phyloP scores from a whole-genome alignment of 2,329 filamentous ascomycete genomes.

The Colletotrichum tropicicola region DNA sequence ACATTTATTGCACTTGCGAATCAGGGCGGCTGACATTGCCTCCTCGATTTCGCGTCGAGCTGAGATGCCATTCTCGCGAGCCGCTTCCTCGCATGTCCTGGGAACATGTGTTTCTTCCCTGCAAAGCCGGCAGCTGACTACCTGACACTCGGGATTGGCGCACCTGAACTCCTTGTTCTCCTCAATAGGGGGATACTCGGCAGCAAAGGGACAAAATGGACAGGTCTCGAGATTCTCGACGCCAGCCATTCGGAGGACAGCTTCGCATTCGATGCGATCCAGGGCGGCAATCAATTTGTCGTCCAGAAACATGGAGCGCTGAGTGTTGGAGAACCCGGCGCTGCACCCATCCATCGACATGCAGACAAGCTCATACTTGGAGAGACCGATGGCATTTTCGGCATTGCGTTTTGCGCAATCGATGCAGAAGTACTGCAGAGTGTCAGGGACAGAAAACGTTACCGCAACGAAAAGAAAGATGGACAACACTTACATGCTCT shows the following conservation, averaged over 20 bases:
- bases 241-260: constrained; percentile 72
- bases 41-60: constrained; percentile 79
- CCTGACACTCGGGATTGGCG: constrained; percentile 69
- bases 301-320: constrained; percentile 67
- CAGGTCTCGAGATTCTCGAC: constrained; percentile 79
- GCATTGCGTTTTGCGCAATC: constrained; percentile 72
- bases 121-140: constrained; percentile 75
- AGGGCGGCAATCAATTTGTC: constrained; percentile 68
- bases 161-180: constrained; percentile 80
- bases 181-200: constrained; percentile 74
- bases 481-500: constrained; percentile 54
- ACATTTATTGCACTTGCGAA: constrained; percentile 78
- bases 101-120: constrained; percentile 76
- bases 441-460: background rate
- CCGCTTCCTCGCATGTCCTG: constrained; percentile 73
- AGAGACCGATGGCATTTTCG: constrained; percentile 73
- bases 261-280: constrained; percentile 76
- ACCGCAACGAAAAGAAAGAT: background rate
- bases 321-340: constrained; percentile 64
- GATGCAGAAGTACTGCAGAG: constrained; percentile 69
- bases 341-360: constrained; percentile 75
- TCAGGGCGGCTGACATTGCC: constrained; percentile 82
- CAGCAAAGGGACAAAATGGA: constrained; percentile 85
- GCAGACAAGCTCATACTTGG: constrained; percentile 75
- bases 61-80: constrained; percentile 65